Base-by-base conservation (phyloP, 176 grass and related monocot genomes). In the Phoenix dactylifera region DNA sequence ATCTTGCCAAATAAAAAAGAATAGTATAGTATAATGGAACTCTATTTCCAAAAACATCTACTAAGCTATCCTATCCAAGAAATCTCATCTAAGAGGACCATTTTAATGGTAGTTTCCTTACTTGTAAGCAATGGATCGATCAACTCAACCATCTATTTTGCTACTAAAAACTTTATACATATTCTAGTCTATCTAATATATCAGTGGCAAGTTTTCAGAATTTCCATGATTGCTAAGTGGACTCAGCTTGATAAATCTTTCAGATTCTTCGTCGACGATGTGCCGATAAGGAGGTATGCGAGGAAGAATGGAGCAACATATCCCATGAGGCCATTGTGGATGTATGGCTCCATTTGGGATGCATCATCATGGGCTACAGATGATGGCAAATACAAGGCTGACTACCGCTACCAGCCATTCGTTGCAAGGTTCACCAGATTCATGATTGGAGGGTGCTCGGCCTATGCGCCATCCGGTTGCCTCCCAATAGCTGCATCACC, bases 341-440 rank as follows among this genome's bases (percentile, higher is more conserved):
- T 25, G 48, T 65, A 65, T 22, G 62, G 62, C 60, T 63, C 60
- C 18, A 63, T 63, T 5, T 63, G 60, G 60, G 60, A 63, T 5
- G 60, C 60, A 3, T 63, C 60, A 3, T 49, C 32, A 16, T 63
- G 60, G 60, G 60, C 60, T 3, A 63, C 60, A 0, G 60, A 63
- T 10, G 49, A 49, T 19, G 60, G 60, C 9, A 63, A 16, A 6
- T 63, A 50, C 60, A 63, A 49, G 49, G 62, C 49, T 14, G 62
- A 65, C 48, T 65, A 65, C 62, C 12, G 5, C n/a, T 65, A 65
- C 62, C 62, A 65, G 49, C 62, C 62, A 1, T 65, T 65, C 22
- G 49, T 65, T 22, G 4, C 62, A 3, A 65, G 22, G 49, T 51
- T 26, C 62, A 65, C 62, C 19, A 7, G 24, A 15, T 51, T 65